Conservation (phyloP, 2,329 filamentous ascomycete genomes). For the Ophioceras dolichostomum region DNA sequence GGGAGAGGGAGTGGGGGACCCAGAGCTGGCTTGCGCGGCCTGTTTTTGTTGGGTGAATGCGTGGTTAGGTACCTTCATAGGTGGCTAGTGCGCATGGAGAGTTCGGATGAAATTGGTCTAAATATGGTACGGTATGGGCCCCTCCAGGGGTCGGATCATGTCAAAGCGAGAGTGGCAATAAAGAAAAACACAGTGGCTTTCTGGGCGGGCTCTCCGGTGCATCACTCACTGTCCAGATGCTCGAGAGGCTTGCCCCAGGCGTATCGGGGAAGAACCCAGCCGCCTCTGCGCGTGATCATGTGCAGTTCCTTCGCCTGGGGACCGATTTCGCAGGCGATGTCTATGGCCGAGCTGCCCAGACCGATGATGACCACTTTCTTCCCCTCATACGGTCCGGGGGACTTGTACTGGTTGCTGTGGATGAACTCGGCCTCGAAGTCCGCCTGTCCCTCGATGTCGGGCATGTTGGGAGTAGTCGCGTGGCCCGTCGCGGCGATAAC, state of each 20-base stretch:
- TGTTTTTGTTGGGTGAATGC: slow-evolving; percentile 3
- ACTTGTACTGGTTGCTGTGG: slow-evolving; percentile 24
- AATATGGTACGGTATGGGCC: too few species aligned
- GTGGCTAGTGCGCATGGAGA: too few species aligned
- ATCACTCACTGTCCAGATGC: slow-evolving; percentile 19
- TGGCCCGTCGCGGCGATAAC: slow-evolving; percentile 22
- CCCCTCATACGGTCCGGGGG: slow-evolving; percentile 18
- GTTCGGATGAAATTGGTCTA: too few species aligned
- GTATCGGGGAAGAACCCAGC: slow-evolving; percentile 24
- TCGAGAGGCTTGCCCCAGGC: slow-evolving; percentile 22
- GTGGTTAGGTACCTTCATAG: background rate
- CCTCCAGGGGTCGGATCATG: too few species aligned
- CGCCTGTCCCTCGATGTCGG: slow-evolving; percentile 17
- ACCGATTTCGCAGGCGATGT: slow-evolving; percentile 23
- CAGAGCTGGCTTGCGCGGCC: slow-evolving; percentile 16
- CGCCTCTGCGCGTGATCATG: slow-evolving; percentile 22
- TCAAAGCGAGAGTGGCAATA: background rate
- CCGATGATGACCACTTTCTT: slow-evolving; percentile 24
- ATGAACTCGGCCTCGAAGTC: slow-evolving; percentile 20
- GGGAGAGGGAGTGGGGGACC: slow-evolving; percentile 13
- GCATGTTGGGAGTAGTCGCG: slow-evolving; percentile 16
- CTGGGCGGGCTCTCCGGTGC: too few species aligned
- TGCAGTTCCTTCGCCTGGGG: slow-evolving; percentile 19
- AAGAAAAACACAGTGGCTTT: background rate
- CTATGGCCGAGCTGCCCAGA: slow-evolving; percentile 23